These are phyloP conservation scores for Centaurea solstitialis DNA, from an alignment of 129 eudicot genomes.

Conservation along the genomic window DNA sequence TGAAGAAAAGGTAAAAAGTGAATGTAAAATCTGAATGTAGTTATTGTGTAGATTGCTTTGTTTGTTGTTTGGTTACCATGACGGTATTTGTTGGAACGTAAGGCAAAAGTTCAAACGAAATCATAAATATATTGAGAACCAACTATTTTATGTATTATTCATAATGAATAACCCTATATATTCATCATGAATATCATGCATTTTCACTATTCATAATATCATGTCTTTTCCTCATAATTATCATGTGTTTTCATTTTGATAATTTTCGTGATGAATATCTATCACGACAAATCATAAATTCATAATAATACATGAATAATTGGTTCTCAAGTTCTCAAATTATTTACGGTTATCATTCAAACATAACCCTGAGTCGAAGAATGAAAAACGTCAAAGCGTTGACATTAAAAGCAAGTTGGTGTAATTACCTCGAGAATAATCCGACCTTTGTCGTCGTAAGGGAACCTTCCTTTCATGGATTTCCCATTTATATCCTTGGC, in stretches of 20 bases:
- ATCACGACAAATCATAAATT: no score
- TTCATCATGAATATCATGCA: not conserved
- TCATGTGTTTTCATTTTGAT: not conserved
- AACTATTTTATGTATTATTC: not conserved
- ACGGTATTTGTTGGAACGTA: not conserved
- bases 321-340: no score
- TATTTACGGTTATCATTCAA: no score
- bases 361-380: not conserved
- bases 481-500: constrained; percentile 88
- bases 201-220: not conserved
- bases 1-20: not conserved
- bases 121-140: not conserved
- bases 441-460: constrained; percentile 89
- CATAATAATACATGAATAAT: no score
- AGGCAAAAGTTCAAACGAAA: not conserved
- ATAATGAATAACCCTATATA: not conserved
- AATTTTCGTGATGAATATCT: not conserved
- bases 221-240: not conserved
- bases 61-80: not conserved
- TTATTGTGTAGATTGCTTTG: not conserved
- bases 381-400: not conserved
- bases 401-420: not conserved
- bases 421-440: constrained; percentile 74
- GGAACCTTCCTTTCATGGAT: constrained; percentile 83
- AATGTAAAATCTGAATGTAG: not conserved